Evolutionary conservation across 768 basidiomycete species (phyloP).

Genomic region (Hypholoma fasciculare): DNA sequence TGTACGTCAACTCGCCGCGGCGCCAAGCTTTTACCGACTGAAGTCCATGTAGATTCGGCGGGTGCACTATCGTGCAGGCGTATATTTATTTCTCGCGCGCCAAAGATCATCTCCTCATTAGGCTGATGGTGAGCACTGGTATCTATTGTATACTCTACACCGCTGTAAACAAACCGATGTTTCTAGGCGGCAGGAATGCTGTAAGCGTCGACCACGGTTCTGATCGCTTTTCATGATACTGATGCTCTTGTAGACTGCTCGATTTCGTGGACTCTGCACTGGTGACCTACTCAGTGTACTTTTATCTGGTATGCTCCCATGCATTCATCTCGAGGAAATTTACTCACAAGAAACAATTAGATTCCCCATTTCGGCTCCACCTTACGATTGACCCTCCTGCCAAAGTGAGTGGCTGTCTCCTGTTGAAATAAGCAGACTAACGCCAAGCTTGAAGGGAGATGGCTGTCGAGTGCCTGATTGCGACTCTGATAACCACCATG

Average conservation of each 20-base stretch:
- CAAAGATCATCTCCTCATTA: conserved; percentile 5
- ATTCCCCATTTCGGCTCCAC: conserved; percentile 2
- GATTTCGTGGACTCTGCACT: conserved; percentile 2
- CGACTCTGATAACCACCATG: conserved; percentile 3
- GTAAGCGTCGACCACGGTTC: neutral
- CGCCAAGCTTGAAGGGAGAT: neutral
- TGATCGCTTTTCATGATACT: neutral
- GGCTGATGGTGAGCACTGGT: neutral
- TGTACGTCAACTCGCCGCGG: neutral
- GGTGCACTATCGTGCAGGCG: conserved; percentile 1
- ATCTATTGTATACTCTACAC: too few species aligned
- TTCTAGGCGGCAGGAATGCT: neutral
- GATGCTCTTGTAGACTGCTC: neutral
- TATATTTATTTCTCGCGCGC: conserved; percentile 1
- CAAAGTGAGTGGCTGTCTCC: neutral
- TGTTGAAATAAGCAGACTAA: neutral
- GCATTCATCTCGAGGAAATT: neutral
- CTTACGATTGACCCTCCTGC: neutral
- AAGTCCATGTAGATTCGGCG: neutral
- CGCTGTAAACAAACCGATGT: too few species aligned
- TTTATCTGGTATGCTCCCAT: neutral
- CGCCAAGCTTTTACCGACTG: neutral
- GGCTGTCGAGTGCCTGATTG: conserved; percentile 6
- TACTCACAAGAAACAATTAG: neutral
- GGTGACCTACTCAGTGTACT: conserved; percentile 4